These are phyloP conservation scores for Boletus sp. DNA, from an alignment of 768 basidiomycete genomes.

Conservation along the genomic window DNA sequence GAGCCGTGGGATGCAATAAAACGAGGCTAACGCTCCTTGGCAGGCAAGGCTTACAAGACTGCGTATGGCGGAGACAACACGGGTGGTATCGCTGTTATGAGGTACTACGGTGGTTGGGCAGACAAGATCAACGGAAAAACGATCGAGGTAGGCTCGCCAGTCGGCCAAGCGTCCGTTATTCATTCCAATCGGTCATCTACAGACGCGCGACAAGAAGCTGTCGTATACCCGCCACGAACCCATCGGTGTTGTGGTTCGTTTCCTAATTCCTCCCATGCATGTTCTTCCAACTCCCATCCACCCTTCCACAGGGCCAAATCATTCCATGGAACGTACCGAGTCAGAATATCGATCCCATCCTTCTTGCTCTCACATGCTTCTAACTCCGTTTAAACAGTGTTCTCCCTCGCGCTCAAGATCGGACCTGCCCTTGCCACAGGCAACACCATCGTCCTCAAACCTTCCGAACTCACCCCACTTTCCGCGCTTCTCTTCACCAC, in stretches of 20 bases:
- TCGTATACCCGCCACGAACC: slow-evolving; percentile 12
- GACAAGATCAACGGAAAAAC: slow-evolving; percentile 10
- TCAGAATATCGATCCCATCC: background rate
- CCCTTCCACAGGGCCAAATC: slow-evolving; percentile 6
- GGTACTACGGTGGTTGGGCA: slow-evolving; percentile 14
- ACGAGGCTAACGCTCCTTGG: background rate
- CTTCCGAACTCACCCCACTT: slow-evolving; percentile 9
- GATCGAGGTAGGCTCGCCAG: background rate
- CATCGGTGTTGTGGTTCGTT: slow-evolving; percentile 10
- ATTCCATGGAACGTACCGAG: slow-evolving; percentile 12
- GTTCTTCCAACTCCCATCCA: background rate
- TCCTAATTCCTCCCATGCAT: background rate
- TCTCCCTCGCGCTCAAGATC: slow-evolving; percentile 7
- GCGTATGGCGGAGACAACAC: background rate
- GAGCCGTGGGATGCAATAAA: too few relatives aligned
- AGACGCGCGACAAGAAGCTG: slow-evolving; percentile 4
- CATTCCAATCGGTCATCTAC: background rate
- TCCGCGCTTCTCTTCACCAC: slow-evolving; percentile 6
- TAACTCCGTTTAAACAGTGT: background rate
- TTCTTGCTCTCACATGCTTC: background rate
- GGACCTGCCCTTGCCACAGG: slow-evolving; percentile 10
- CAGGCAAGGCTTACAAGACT: slow-evolving; percentile 7
- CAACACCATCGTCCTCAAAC: slow-evolving; percentile 10
- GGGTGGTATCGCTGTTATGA: background rate
- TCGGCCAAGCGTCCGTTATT: background rate